phyloP scores from a whole-genome alignment of 352 stramenopile species.

The Thalassiosira gravida region DNA sequence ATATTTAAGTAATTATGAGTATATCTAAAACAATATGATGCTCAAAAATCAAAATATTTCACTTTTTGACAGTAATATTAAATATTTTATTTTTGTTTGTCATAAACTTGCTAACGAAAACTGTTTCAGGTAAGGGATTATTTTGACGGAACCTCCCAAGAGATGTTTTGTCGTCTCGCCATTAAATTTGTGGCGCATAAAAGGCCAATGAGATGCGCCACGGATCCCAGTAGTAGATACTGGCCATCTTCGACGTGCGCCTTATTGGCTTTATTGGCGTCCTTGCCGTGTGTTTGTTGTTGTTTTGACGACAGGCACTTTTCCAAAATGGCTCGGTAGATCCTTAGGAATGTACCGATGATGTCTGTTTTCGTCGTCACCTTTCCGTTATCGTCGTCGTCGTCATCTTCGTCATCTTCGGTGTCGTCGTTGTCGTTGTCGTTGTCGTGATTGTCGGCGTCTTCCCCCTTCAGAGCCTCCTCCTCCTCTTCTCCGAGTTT shows the following conservation, averaged over 20 bases:
- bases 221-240: conserved; percentile 60
- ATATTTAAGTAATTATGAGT: too few relatives aligned
- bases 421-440: background rate
- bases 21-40: too few relatives aligned
- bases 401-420: background rate
- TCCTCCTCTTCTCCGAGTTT: conserved; percentile 47
- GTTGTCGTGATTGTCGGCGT: background rate
- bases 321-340: conserved; percentile 41
- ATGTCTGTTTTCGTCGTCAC: background rate
- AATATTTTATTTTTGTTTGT: too few relatives aligned
- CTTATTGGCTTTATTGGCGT: background rate
- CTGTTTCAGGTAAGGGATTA: too few relatives aligned
- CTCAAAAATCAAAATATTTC: too few relatives aligned
- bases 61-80: too few relatives aligned
- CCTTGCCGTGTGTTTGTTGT: background rate
- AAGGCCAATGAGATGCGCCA: conserved; percentile 68
- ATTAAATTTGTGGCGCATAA: conserved; percentile 58
- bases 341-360: conserved; percentile 37
- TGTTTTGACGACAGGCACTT: conserved; percentile 13
- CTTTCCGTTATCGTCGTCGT: background rate
- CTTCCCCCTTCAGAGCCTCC: conserved; percentile 20
- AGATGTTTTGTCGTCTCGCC: too few relatives aligned
- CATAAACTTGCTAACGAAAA: too few relatives aligned
- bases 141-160: too few relatives aligned
- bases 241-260: conserved; percentile 1